Percentiles rank a stretch among this genome's conserved stretches.
Evolutionary conservation across 352 stramenopile genomes (phyloP).

Genomic region (Phytopythium montanum): DNA sequence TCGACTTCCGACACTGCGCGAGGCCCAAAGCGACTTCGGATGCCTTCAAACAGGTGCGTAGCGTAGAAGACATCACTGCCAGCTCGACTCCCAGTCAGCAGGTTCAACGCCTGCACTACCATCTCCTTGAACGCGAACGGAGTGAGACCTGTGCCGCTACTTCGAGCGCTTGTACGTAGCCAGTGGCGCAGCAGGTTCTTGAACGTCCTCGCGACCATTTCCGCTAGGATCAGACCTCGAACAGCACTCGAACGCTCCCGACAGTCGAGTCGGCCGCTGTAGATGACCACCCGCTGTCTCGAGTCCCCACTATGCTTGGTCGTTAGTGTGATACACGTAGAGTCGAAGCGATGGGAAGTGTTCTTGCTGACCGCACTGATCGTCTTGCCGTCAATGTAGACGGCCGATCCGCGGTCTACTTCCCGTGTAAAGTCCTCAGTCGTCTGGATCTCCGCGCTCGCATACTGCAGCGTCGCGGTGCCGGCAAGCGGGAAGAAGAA

Average conservation of each 20-base stretch:
- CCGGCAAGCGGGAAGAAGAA: slow-evolving; percentile 79
- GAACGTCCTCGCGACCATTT: slow-evolving; percentile 86
- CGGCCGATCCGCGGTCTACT: slow-evolving; percentile 56
- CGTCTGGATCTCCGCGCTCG: slow-evolving; percentile 72
- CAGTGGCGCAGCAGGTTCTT: slow-evolving; percentile 86
- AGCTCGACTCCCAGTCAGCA: slow-evolving; percentile 51
- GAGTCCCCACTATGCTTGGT: slow-evolving; percentile 54
- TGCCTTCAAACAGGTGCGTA: slow-evolving; percentile 66
- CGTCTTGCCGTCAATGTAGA: slow-evolving; percentile 55
- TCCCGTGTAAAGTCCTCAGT: slow-evolving; percentile 82
- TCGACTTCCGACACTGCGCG: slow-evolving; percentile 72
- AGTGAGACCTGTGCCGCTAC: slow-evolving; percentile 35
- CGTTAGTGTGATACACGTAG: slow-evolving; percentile 58
- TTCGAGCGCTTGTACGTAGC: slow-evolving; percentile 40
- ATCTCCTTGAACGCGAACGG: slow-evolving; percentile 43
- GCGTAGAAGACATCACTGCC: slow-evolving; percentile 74
- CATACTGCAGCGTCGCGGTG: slow-evolving; percentile 78
- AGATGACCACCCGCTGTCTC: slow-evolving; percentile 69
- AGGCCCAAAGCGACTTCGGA: slow-evolving; percentile 68
- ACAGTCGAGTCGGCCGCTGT: slow-evolving; percentile 60
- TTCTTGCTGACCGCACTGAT: slow-evolving; percentile 51
- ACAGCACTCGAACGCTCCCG: slow-evolving; percentile 46
- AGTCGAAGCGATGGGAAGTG: slow-evolving; percentile 42
- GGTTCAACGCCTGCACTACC: slow-evolving; percentile 55
- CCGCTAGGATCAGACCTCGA: slow-evolving; percentile 61